Percentiles rank a stretch among this genome's conserved stretches.
Conservation (phyloP, 2,329 filamentous ascomycete species). For the Venturia carpophila region DNA sequence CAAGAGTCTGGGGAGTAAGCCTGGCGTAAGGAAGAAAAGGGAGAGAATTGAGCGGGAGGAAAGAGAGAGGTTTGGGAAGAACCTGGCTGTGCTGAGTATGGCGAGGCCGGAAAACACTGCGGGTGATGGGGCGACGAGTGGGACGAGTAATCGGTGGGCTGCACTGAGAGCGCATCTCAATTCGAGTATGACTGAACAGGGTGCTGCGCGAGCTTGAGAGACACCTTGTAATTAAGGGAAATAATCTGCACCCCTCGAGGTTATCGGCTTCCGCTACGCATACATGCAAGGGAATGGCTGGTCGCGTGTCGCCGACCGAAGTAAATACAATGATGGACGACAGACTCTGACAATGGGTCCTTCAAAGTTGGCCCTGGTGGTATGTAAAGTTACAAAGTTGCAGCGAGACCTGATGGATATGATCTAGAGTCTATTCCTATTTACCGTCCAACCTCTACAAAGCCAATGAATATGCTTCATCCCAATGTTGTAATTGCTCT, state of each 20-base stretch:
- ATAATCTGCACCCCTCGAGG: neutral
- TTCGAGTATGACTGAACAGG: constrained; percentile 62
- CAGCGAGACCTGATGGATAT: neutral
- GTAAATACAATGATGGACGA: neutral
- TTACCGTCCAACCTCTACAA: too few relatives aligned
- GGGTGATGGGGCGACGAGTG: constrained; percentile 16
- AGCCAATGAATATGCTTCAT: too few relatives aligned
- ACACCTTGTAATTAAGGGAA: neutral
- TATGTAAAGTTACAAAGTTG: neutral
- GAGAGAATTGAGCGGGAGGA: constrained; percentile 69
- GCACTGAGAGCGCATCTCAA: constrained; percentile 78
- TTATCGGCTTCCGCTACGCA: neutral
- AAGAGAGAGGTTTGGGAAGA: constrained; percentile 75
- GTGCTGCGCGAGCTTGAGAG: constrained; percentile 2
- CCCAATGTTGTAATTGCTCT: too few relatives aligned
- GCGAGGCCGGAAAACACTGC: constrained; percentile 11
- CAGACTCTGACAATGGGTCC: neutral
- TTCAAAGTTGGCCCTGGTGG: neutral
- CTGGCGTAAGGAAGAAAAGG: constrained; percentile 75
- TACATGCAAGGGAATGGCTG: neutral
- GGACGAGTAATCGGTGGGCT: constrained; percentile 57
- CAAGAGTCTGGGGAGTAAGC: constrained; percentile 65
- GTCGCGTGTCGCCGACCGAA: neutral
- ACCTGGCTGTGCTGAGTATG: constrained; percentile 51
- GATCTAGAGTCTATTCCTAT: too few relatives aligned